phyloP scores from a whole-genome alignment of 2,329 filamentous ascomycete species.

The Microcyclospora pomicola region DNA sequence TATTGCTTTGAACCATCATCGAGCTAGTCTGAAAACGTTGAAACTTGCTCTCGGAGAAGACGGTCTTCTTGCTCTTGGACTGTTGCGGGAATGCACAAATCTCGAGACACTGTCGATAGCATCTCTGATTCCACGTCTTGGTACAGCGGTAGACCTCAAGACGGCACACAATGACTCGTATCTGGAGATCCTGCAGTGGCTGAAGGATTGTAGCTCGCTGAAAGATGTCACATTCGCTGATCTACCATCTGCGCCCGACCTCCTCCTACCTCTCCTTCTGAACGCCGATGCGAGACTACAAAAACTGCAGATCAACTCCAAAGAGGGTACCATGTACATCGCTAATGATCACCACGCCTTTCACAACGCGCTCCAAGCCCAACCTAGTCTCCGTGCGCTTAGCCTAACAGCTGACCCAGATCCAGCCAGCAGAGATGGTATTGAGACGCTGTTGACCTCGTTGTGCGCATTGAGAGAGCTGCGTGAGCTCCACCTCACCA shows the following conservation, averaged over 20 bases:
- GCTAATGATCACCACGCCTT: constrained; percentile 38
- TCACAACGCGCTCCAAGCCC: constrained; percentile 38
- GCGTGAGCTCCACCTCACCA: constrained; percentile 38
- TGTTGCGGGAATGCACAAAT: constrained; percentile 35
- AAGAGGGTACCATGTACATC: constrained; percentile 29
- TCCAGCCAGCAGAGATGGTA: constrained; percentile 30
- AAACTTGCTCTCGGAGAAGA: constrained; percentile 37
- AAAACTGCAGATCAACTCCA: constrained; percentile 32
- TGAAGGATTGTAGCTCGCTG: constrained; percentile 40
- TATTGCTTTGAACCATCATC: constrained; percentile 38
- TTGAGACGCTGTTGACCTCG: constrained; percentile 36
- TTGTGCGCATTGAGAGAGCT: constrained; percentile 40
- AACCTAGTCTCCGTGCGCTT: constrained; percentile 34
- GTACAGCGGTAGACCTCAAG: constrained; percentile 31
- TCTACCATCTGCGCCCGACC: constrained; percentile 38
- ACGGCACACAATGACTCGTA: constrained; percentile 40
- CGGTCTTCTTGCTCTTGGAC: constrained; percentile 33
- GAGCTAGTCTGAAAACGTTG: constrained; percentile 40
- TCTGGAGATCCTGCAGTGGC: constrained; percentile 39
- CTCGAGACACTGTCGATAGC: constrained; percentile 38
- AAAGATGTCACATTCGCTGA: constrained; percentile 36
- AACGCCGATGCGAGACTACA: constrained; percentile 34
- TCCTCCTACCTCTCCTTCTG: constrained; percentile 37
- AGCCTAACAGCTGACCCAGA: constrained; percentile 36
- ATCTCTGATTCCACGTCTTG: constrained; percentile 26